Percentiles rank a stretch among this genome's conserved stretches.
Evolutionary conservation across 306 rosid genomes (phyloP).

Genomic region (Astragalus membranaceus): DNA sequence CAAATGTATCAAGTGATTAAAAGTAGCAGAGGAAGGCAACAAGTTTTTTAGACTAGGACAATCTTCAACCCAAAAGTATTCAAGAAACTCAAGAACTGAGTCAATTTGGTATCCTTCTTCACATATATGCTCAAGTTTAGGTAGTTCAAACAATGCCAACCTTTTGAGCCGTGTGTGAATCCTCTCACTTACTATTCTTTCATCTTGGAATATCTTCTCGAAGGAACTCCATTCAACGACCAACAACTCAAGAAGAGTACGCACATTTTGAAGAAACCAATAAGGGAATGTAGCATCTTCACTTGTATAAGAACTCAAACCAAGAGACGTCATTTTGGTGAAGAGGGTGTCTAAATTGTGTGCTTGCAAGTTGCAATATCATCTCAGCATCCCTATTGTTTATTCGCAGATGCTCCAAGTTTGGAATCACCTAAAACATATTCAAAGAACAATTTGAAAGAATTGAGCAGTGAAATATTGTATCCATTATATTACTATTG

Average conservation of each 20-base stretch:
- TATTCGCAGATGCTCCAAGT: background rate
- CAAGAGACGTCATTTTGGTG: background rate
- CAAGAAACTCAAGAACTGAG: background rate
- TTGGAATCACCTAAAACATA: background rate
- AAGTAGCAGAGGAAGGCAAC: background rate
- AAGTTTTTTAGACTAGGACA: background rate
- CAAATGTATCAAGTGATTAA: background rate
- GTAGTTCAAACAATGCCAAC: background rate
- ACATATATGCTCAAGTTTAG: background rate
- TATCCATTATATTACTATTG: too few relatives aligned
- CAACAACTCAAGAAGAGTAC: background rate
- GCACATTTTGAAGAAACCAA: background rate
- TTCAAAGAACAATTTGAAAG: background rate
- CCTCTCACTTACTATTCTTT: background rate
- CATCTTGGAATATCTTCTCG: background rate
- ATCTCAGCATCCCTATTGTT: background rate
- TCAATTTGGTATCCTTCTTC: background rate
- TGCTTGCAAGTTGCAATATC: background rate
- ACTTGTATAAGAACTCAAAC: background rate
- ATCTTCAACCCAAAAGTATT: background rate
- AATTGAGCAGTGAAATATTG: too few relatives aligned
- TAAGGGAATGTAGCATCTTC: background rate
- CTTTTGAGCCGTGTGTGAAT: background rate
- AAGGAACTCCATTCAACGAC: background rate
- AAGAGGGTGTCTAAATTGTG: background rate